phyloP scores from a whole-genome alignment of 139 green algal species.

The Auxenochlorella pyrenoidosa region DNA sequence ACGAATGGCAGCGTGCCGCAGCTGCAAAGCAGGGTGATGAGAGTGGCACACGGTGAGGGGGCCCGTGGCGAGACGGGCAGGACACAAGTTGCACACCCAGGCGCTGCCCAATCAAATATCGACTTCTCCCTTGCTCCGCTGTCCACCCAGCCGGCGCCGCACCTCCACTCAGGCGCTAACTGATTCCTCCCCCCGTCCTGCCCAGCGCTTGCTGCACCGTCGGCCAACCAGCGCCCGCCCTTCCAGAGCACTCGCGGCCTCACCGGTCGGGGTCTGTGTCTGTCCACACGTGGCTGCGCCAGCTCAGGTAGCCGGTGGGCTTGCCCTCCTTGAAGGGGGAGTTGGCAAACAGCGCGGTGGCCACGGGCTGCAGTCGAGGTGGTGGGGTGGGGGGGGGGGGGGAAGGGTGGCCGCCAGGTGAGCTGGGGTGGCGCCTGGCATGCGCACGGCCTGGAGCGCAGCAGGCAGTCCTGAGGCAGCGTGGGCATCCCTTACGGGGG shows the following conservation, averaged over 20 bases:
- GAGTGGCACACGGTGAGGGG: neutral
- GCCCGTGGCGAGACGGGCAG: neutral
- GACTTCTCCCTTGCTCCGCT: too few species aligned
- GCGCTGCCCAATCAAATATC: too few species aligned
- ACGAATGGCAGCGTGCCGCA: conserved; percentile 95
- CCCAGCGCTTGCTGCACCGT: too few species aligned
- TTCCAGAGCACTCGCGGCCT: neutral
- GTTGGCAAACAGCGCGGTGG: conserved; percentile 98
- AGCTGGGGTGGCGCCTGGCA: neutral
- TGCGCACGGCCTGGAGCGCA: too few species aligned
- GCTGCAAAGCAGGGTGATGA: neutral
- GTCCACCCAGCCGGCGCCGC: too few species aligned
- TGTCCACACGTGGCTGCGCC: conserved; percentile 90
- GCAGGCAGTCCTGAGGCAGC: too few species aligned
- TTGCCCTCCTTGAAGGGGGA: conserved; percentile 96
- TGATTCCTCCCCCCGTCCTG: too few species aligned
- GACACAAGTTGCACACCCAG: too few species aligned
- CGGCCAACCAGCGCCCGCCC: too few species aligned
- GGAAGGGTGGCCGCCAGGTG: neutral
- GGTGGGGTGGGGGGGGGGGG: neutral
- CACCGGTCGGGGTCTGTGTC: conserved; percentile 86
- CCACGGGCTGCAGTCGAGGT: conserved; percentile 81
- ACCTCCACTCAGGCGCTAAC: too few species aligned
- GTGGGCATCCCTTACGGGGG: too few species aligned
- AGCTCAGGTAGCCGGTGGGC: conserved; percentile 78